These are phyloP conservation scores for Penicillium silybi DNA, from an alignment of 495 filamentous ascomycete genomes.

Conservation along the genomic window DNA sequence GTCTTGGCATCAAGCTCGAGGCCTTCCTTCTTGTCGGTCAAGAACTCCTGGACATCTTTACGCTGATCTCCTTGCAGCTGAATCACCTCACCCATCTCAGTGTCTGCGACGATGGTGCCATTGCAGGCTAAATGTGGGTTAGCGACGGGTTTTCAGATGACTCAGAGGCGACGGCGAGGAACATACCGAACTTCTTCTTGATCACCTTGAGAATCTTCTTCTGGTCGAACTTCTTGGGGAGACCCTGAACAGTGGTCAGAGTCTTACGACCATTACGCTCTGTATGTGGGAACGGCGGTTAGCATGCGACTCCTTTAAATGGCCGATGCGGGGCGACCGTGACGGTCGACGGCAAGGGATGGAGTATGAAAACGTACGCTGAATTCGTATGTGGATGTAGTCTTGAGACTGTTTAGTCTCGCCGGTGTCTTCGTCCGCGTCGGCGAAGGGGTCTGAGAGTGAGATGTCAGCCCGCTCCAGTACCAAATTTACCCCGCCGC, in stretches of 20 bases:
- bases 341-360: constrained; percentile 7
- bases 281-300: constrained; percentile 35
- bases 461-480: constrained; percentile 34
- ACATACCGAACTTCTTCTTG: constrained; percentile 98
- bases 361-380: constrained; percentile 65
- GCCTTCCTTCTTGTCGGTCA: constrained; percentile 90
- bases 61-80: constrained; percentile 99
- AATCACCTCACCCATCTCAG: constrained; percentile 99
- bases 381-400: constrained; percentile 99
- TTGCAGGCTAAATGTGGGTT: constrained; percentile 75
- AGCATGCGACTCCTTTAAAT: constrained; percentile 15
- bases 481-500: constrained; percentile 38
- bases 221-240: constrained; percentile 96
- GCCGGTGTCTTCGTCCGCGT: constrained; percentile 99
- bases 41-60: constrained; percentile 96
- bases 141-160: constrained; percentile 5
- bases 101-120: constrained; percentile 98
- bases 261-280: constrained; percentile 99
- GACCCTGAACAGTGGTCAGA: constrained; percentile 97
- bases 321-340: constrained; percentile 4
- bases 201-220: constrained; percentile 99
- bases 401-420: constrained; percentile 91
- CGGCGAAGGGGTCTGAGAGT: constrained; percentile 95
- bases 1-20: constrained; percentile 89
- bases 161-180: constrained; percentile 4